Conservation (phyloP, 2,329 filamentous ascomycete genomes). For the Mycosphaerella arachidis region DNA sequence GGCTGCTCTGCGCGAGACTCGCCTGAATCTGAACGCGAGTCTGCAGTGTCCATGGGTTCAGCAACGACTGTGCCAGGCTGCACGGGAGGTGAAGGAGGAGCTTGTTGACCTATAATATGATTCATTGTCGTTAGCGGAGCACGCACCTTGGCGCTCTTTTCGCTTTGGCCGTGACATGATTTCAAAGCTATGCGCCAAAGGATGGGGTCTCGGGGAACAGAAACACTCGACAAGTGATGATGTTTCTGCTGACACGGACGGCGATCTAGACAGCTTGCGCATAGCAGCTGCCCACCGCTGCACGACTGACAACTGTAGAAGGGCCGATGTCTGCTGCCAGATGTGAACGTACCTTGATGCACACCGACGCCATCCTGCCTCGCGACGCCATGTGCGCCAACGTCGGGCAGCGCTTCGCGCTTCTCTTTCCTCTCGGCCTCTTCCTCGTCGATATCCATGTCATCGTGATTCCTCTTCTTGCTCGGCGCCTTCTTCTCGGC, state of each 20-base stretch:
- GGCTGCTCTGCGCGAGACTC: constrained; percentile 54
- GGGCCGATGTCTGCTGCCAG: background rate
- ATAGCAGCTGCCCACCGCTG: background rate
- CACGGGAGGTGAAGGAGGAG: constrained; percentile 31
- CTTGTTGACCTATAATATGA: constrained; percentile 21
- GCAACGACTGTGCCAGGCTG: constrained; percentile 27
- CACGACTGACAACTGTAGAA: background rate
- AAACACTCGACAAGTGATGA: background rate
- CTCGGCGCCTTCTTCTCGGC: constrained; percentile 27
- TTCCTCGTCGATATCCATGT: constrained; percentile 43
- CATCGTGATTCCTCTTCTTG: constrained; percentile 32
- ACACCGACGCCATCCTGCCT: constrained; percentile 60
- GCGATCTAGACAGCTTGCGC: background rate
- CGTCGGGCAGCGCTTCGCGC: constrained; percentile 57
- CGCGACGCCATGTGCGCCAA: constrained; percentile 60
- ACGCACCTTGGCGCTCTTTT: background rate
- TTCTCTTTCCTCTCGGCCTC: constrained; percentile 70
- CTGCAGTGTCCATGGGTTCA: constrained; percentile 56
- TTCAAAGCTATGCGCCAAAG: background rate
- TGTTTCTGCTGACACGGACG: background rate
- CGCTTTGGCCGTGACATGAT: background rate
- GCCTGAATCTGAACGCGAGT: constrained; percentile 55
- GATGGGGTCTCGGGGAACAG: background rate
- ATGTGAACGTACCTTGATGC: constrained; percentile 50
- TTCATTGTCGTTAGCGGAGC: background rate